A percentile compares a stretch with the other conserved stretches of the same genome.
phyloP scores from a whole-genome alignment of 108 stramenopile species.

The Schizochytrium sp. region DNA sequence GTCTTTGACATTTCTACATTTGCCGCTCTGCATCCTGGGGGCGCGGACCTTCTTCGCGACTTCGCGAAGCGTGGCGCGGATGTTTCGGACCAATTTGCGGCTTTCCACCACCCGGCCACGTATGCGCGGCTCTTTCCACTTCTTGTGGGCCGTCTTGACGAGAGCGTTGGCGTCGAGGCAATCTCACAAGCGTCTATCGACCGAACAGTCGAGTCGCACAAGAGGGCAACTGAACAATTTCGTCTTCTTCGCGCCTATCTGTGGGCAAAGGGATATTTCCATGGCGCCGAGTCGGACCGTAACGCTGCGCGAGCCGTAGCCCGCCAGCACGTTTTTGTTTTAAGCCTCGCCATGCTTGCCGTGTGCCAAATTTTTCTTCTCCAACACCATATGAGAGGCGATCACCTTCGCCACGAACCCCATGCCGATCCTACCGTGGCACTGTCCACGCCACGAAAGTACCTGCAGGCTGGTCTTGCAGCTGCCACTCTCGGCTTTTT shows the following conservation, averaged over 20 bases:
- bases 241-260: constrained; percentile 8
- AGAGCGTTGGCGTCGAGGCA: neutral
- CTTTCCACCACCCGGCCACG: neutral
- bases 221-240: neutral
- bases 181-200: too few relatives aligned
- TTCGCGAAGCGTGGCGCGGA: neutral
- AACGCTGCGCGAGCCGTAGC: neutral
- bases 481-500: neutral
- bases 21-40: constrained; percentile 15
- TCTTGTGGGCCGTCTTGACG: neutral
- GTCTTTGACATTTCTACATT: constrained; percentile 18
- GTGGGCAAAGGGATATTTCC: constrained; percentile 7
- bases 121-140: neutral
- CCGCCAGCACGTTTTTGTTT: neutral
- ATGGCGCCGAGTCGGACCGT: neutral
- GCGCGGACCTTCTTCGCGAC: neutral
- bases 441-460: neutral
- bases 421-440: neutral
- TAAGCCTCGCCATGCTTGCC: neutral
- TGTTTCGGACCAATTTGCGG: neutral
- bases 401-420: neutral
- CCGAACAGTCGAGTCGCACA: neutral
- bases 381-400: neutral
- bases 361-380: neutral
- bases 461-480: neutral